Evolutionary conservation across 805 yeast genomes (phyloP).

Genomic region (Candida vartiovaarae): DNA sequence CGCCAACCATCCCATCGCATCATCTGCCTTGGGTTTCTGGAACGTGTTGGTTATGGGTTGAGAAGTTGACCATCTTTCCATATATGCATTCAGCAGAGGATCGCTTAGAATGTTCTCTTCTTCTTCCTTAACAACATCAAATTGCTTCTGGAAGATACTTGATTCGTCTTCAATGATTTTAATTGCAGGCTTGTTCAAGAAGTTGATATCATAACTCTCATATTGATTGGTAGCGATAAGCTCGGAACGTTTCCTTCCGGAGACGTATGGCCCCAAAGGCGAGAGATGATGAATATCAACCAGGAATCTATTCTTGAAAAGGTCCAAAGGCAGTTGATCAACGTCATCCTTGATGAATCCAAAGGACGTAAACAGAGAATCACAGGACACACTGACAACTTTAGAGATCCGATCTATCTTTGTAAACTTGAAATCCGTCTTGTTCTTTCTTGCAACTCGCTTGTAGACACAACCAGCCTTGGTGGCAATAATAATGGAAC

Average conservation of each 20-base stretch:
- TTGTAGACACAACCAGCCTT: slow-evolving; percentile 59
- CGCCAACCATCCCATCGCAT: background rate
- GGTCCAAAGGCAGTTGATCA: slow-evolving; percentile 48
- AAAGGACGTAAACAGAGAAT: slow-evolving; percentile 57
- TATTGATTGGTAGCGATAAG: slow-evolving; percentile 6
- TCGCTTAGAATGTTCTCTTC: slow-evolving; percentile 5
- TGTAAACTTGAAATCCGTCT: slow-evolving; percentile 41
- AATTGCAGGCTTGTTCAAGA: slow-evolving; percentile 12
- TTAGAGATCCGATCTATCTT: slow-evolving; percentile 48
- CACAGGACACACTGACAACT: slow-evolving; percentile 58
- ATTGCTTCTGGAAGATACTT: slow-evolving; percentile 7
- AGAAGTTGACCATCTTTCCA: slow-evolving; percentile 19
- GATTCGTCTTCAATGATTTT: slow-evolving; percentile 11
- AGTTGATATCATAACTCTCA: slow-evolving; percentile 11
- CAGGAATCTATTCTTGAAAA: slow-evolving; percentile 39
- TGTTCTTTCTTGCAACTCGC: slow-evolving; percentile 11
- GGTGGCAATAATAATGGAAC: slow-evolving; percentile 63
- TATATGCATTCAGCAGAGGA: slow-evolving; percentile 12
- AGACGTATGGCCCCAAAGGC: slow-evolving; percentile 23
- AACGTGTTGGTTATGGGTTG: slow-evolving; percentile 14
- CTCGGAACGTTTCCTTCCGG: slow-evolving; percentile 17
- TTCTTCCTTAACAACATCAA: slow-evolving; percentile 4
- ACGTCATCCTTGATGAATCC: slow-evolving; percentile 60
- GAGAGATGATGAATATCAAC: slow-evolving; percentile 51
- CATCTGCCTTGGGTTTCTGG: background rate